Evolutionary conservation across 495 filamentous ascomycete genomes (phyloP), one percentile per base, ranked within the genome.

Genomic region (Acidiella bohemica): DNA sequence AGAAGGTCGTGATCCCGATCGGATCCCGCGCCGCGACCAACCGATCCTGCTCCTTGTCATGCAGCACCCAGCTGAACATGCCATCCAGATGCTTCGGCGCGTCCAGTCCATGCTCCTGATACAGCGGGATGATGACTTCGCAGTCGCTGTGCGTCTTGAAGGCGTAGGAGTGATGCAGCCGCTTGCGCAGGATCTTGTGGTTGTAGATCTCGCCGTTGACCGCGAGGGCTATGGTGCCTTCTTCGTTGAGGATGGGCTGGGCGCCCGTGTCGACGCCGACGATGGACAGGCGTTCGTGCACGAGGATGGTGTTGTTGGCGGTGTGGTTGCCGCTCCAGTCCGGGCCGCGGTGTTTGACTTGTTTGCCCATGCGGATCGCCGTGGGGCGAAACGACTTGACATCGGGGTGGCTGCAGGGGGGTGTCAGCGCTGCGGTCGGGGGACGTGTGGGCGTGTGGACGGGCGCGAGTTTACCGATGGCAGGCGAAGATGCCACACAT

Each of bases 141-240:
- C 90, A 97, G 52, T 97, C 90, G 22, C 87, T 94, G 57, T 90
- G 80, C 36, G 90, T 97, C 75, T 92, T 93, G 73, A 94, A 97
- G 62, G 81, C 75, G 61, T 93, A 88, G 18, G 78, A 73, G 17
- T 63, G 65, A 62, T 82, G 82, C 55, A 95, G 62, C 45, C 64
- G 66, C 64, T 94, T 95, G 48, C 90, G 77, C 50, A 97, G 66
- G 50, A 94, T 73, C 47, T 86, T 77, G 65, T 97, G 90, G 74
- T 97, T 97, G 71, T 97, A 97, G 60, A 97, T 97, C 63, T 97
- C 90, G 63, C 90, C 90, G 64, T 97, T 97, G 76, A 95, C 90
- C 43, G 90, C 90, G 35, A 97, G 73, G 42, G 85, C 77, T 48
- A 97, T 76, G 46, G 72, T 80, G 39, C 75, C 80, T 56, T 94